Percentiles rank a stretch among this genome's conserved stretches.
Evolutionary conservation across 805 yeast genomes (phyloP).

Genomic region (Tetrapisispora fleetii): DNA sequence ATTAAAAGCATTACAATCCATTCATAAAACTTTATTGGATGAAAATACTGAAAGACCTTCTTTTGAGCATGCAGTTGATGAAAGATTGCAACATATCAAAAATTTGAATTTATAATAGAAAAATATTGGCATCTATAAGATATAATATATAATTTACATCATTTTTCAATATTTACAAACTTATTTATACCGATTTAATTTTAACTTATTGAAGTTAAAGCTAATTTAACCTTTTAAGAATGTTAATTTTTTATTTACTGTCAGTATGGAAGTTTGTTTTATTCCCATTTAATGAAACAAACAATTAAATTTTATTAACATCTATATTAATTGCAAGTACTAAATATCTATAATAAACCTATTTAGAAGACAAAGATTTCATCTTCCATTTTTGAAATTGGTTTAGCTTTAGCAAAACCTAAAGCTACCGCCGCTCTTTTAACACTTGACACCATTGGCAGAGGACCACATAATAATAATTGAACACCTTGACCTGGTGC

Average conservation of each 20-base stretch:
- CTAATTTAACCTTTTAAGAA: too few relatives aligned
- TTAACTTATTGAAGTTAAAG: too few relatives aligned
- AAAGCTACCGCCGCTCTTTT: slow-evolving; percentile 67
- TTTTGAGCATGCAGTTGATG: slow-evolving; percentile 33
- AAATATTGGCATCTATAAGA: not conserved
- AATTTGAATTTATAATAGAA: slow-evolving; percentile 21
- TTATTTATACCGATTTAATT: too few relatives aligned
- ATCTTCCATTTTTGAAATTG: slow-evolving; percentile 82
- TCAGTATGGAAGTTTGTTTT: too few relatives aligned
- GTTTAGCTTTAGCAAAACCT: slow-evolving; percentile 78
- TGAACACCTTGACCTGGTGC: slow-evolving; percentile 39
- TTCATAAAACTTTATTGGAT: slow-evolving; percentile 69
- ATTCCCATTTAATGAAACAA: too few relatives aligned
- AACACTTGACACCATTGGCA: slow-evolving; percentile 78
- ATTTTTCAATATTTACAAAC: not conserved
- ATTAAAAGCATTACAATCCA: slow-evolving; percentile 72
- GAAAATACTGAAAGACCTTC: slow-evolving; percentile 22
- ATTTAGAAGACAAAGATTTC: slow-evolving; percentile 78
- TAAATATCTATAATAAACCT: not conserved
- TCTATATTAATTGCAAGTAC: not conserved
- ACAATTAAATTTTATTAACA: too few relatives aligned
- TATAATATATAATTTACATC: not conserved
- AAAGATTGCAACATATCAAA: slow-evolving; percentile 38
- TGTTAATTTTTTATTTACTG: too few relatives aligned
- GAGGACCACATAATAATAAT: slow-evolving; percentile 87